Evolutionary conservation across 2,329 filamentous ascomycete genomes (phyloP).

Genomic region (Thelonectria rubi): DNA sequence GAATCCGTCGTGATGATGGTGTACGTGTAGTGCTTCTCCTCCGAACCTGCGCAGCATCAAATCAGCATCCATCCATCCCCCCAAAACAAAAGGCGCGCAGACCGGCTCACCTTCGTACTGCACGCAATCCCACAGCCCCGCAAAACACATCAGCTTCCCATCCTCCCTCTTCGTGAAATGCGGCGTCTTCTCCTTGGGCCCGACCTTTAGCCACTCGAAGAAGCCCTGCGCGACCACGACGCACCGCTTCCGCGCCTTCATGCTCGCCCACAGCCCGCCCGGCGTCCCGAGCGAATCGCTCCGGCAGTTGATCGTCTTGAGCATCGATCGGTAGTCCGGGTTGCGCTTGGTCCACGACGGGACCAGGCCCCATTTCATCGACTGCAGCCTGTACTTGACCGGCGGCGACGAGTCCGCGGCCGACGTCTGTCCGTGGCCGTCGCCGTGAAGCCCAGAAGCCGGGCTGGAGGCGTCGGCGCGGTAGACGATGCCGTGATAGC

Average conservation of each 20-base stretch:
- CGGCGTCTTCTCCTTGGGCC: slow-evolving; percentile 79
- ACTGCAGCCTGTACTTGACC: slow-evolving; percentile 80
- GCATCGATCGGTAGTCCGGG: slow-evolving; percentile 77
- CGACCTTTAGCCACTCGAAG: slow-evolving; percentile 93
- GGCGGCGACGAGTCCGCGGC: not conserved
- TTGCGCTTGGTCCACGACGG: slow-evolving; percentile 92
- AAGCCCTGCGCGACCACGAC: slow-evolving; percentile 91
- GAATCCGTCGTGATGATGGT: slow-evolving; percentile 92
- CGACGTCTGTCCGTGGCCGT: slow-evolving; percentile 15
- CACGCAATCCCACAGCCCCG: slow-evolving; percentile 91
- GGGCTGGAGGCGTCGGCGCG: slow-evolving; percentile 74
- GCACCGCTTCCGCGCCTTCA: slow-evolving; percentile 91
- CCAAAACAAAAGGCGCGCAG: not conserved
- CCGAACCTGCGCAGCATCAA: slow-evolving; percentile 40
- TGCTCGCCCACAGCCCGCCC: slow-evolving; percentile 87
- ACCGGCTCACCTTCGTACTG: slow-evolving; percentile 72
- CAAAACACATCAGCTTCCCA: slow-evolving; percentile 85
- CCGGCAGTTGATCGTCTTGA: slow-evolving; percentile 95
- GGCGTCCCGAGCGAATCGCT: slow-evolving; percentile 82
- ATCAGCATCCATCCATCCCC: not conserved
- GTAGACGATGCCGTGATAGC: slow-evolving; percentile 86
- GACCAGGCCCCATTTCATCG: slow-evolving; percentile 95
- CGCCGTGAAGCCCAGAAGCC: slow-evolving; percentile 53
- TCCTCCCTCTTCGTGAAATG: slow-evolving; percentile 86
- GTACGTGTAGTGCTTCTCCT: slow-evolving; percentile 84